Base-by-base conservation (phyloP, 257 asterid genomes). In the Nicotiana undulata region DNA sequence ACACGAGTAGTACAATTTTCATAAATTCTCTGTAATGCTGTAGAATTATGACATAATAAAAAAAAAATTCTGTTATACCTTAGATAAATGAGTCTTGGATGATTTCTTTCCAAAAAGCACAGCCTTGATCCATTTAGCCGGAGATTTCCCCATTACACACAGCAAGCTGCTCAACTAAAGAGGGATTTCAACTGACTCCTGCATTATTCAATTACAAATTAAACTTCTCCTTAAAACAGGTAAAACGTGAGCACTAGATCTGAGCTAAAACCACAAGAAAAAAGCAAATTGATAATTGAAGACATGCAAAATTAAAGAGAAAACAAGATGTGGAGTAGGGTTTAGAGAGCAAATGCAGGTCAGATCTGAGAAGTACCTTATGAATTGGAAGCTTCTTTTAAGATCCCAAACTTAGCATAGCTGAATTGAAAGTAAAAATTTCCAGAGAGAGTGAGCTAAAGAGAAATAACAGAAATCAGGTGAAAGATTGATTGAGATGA, bases 81-180 rank as follows among this genome's bases (percentile, higher is more conserved):
- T 93, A 83, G 97, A 88, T 81, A 86, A 89, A 74, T 61, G 87
- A 34, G 98, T 85, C 84, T 90, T 92, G 16, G 99, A 89, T 61
- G 88, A 65, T 84, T 96, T 96, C 91, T 94, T 96, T 76, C 99
- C 97, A n/a, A 92, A 94, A 81, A 96, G 99, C 24, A 92, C 94
- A 26, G 92, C 80, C 88, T 94, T 96, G 90, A 96, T 92, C 99
- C 99, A 96, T 82, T 90, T 96, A 81, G 89, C 97, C 0, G 99
- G 97, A 88, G 99, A 96, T 87, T 93, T 95, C 83, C 99, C 97
- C 99, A 95, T 95, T 44, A 86, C 76, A 68, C 26, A 37, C 88
- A 29, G 82, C 46, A 81, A 77, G 68, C 84, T 75, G 79, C 78
- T 72, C 75, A 82, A 80, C 61, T 77, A 81, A 82, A 77, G 37